Percentiles rank a stretch among this genome's conserved stretches.
Evolutionary conservation across 139 green algal genomes (phyloP).

Genomic region (Asterochloris erici): DNA sequence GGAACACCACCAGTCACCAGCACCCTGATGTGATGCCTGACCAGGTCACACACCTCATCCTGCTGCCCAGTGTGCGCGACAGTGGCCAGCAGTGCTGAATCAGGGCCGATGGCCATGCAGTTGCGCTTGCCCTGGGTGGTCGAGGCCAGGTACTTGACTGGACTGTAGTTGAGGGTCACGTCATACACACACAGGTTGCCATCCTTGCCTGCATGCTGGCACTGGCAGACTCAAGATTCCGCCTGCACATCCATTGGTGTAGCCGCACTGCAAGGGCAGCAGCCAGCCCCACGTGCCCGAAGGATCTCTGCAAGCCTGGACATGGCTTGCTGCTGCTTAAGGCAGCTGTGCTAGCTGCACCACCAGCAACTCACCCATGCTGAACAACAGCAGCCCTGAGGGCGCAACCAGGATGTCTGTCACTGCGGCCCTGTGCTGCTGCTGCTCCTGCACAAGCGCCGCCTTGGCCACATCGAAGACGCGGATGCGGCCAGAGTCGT

Average conservation of each 20-base stretch:
- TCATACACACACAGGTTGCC: conserved; percentile 72
- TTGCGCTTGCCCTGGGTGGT: conserved; percentile 31
- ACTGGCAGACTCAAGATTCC: neutral
- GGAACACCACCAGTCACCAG: too few relatives aligned
- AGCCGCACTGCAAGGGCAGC: neutral
- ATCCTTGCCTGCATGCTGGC: conserved; percentile 36
- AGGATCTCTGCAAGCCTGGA: neutral
- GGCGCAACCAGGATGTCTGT: conserved; percentile 49
- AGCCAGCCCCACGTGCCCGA: too few relatives aligned
- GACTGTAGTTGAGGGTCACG: conserved; percentile 44
- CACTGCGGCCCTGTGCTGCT: conserved; percentile 58
- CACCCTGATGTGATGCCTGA: too few relatives aligned
- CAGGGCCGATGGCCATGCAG: conserved; percentile 45
- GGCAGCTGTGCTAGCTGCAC: neutral
- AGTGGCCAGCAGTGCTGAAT: conserved; percentile 42
- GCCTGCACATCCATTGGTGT: neutral
- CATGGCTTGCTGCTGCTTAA: neutral
- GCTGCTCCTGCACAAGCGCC: conserved; percentile 66
- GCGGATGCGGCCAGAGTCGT: conserved; percentile 50
- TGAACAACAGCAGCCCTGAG: conserved; percentile 55
- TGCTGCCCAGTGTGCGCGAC: neutral
- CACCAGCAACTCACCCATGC: conserved; percentile 28
- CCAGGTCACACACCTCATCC: neutral
- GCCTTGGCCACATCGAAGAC: conserved; percentile 68
- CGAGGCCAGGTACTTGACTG: conserved; percentile 51